Conservation (phyloP, 2,329 filamentous ascomycete genomes). For the Xylariaceae sp. region DNA sequence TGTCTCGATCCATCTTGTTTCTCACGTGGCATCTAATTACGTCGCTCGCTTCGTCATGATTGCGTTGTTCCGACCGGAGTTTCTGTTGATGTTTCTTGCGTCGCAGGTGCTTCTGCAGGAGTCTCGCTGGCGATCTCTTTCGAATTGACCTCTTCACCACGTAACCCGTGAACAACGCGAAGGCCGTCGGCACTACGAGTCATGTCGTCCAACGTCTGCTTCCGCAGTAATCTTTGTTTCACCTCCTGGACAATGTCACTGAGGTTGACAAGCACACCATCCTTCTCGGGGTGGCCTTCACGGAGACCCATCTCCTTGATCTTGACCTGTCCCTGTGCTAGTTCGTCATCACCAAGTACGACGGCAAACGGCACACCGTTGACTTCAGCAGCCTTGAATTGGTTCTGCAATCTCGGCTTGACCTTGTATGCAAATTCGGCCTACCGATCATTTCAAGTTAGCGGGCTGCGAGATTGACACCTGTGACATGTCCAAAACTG, state of each 20-base stretch:
- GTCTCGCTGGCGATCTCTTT: constrained; percentile 1
- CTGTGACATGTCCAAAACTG: constrained; percentile 16
- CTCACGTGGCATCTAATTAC: no score
- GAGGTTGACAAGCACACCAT: constrained; percentile 71
- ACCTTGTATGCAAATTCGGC: constrained; percentile 87
- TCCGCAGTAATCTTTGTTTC: constrained; percentile 34
- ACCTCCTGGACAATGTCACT: constrained; percentile 61
- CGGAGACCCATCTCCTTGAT: constrained; percentile 73
- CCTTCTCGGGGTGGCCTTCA: constrained; percentile 85
- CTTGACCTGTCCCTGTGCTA: constrained; percentile 76
- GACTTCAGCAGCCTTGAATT: constrained; percentile 86
- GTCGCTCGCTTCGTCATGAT: constrained; percentile 1
- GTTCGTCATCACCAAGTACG: constrained; percentile 87
- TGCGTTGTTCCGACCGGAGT: constrained; percentile 7
- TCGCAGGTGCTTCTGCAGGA: constrained; percentile 15
- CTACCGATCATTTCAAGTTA: constrained; percentile 31
- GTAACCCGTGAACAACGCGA: constrained; percentile 43
- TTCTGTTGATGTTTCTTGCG: constrained; percentile 9
- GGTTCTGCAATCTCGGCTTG: constrained; percentile 81
- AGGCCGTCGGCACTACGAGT: constrained; percentile 40
- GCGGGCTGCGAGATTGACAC: constrained; percentile 4
- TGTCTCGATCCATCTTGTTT: no score
- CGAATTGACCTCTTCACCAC: constrained; percentile 31
- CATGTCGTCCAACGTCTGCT: constrained; percentile 40
- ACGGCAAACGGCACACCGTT: constrained; percentile 79